Base-by-base conservation (phyloP, 345 rosid genomes). In the Excoecaria agallocha region DNA sequence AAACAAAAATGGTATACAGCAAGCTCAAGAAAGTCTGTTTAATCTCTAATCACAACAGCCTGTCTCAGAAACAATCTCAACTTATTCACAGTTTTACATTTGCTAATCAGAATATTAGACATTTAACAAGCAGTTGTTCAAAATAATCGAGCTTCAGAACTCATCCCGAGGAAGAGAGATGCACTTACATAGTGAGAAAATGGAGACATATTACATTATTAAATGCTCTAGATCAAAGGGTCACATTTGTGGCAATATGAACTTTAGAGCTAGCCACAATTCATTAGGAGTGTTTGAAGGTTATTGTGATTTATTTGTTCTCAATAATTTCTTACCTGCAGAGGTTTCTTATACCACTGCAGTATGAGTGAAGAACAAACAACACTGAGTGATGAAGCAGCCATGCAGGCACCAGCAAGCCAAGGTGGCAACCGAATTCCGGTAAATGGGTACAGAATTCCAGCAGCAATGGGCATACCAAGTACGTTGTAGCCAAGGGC, bases 361-460 rank as follows among this genome's bases (percentile, higher is more conserved):
- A 90, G 74, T 75, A 88, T 60, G 64, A 90, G 86, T 20, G 94
- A 90, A 56, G 94, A 90, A 68, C 94, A 90, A 74, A 88, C 89
- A 76, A 90, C 94, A 20, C 94, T 88, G 4, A 90, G 70, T 7
- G 94, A 90, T 16, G 94, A 90, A 37, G 92, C 92, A 17, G 94
- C 94, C 94, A 90, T 90, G 77, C 92, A 87, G 59, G 90, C 94
- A 25, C 94, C 94, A 0, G 94, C 94, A 51, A 90, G 87, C 94
- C 94, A 90, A 8, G 94, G 94, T 2, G 94, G 94, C 45, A 90
- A 65, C 35, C 92, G 88, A 22, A 86, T 81, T 63, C 94, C 89
- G 0, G 87, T 84, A 82, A 87, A 88, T 1, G 94, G 94, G 83
- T 80, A 90, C 39, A 88, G 78, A 76, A 88, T 39, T 54, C 94